A percentile compares a stretch with the other conserved stretches of the same genome.
Evolutionary conservation across 1,284 basidiomycete species (phyloP).

Genomic region (Uromyces viciae-fabae): DNA sequence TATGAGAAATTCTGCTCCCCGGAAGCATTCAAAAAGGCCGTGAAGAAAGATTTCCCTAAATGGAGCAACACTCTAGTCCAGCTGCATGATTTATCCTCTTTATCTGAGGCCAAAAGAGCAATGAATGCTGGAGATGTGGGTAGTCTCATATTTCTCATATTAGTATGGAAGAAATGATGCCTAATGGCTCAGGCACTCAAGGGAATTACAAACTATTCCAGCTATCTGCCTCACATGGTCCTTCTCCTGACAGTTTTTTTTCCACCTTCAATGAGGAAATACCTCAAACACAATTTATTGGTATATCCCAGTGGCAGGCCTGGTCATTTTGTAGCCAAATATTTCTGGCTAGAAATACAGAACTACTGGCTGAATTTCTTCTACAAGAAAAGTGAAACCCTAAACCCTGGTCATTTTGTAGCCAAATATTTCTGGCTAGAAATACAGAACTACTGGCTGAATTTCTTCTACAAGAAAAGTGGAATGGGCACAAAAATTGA

Average conservation of each 20-base stretch:
- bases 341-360: constrained; percentile 10
- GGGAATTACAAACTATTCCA: neutral
- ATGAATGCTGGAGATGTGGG: constrained; percentile 30
- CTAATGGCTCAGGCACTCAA: neutral
- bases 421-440: constrained; percentile 13
- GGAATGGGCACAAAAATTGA: neutral
- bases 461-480: neutral
- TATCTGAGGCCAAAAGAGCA: constrained; percentile 19
- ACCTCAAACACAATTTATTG: neutral
- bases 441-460: constrained; percentile 9
- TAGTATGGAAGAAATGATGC: neutral
- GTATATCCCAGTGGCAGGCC: neutral
- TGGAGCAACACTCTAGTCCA: neutral
- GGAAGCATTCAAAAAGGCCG: neutral
- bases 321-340: constrained; percentile 7
- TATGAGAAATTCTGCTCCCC: constrained; percentile 5
- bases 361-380: constrained; percentile 8
- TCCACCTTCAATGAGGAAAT: neutral
- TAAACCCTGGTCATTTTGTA: neutral
- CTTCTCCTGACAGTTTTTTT: neutral
- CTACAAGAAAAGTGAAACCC: neutral
- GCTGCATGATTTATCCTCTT: neutral
- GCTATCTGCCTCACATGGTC: neutral
- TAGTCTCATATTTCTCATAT: constrained; percentile 6
- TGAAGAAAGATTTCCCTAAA: neutral